These are phyloP conservation scores for Mycena epipterygia DNA, from an alignment of 768 basidiomycete species.

Conservation along the genomic window DNA sequence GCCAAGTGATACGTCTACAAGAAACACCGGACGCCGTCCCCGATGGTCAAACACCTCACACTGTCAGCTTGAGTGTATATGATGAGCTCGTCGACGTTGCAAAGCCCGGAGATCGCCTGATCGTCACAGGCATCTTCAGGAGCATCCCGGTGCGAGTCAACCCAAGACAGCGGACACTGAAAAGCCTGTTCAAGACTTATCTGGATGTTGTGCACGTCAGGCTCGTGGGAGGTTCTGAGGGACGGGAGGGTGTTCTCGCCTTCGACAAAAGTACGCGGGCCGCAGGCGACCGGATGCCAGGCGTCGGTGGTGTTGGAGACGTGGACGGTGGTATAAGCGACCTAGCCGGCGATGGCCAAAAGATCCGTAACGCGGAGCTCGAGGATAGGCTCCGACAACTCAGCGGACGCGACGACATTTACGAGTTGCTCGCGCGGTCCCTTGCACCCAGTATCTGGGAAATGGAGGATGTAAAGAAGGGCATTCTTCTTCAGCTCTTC, in stretches of 20 bases:
- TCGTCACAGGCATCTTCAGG: slow-evolving; percentile 94
- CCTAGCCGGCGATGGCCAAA: slow-evolving; percentile 56
- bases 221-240: slow-evolving; percentile 75
- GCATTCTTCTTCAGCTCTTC: slow-evolving; percentile 94
- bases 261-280: slow-evolving; percentile 86
- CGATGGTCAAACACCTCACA: slow-evolving; percentile 98
- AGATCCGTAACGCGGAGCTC: slow-evolving; percentile 74
- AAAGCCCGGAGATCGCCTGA: slow-evolving; percentile 94
- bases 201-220: slow-evolving; percentile 95
- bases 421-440: slow-evolving; percentile 86
- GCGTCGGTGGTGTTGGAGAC: slow-evolving; percentile 78
- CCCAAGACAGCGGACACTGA: slow-evolving; percentile 90
- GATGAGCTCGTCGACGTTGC: slow-evolving; percentile 97
- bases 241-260: slow-evolving; percentile 69
- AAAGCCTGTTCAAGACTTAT: slow-evolving; percentile 98
- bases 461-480: slow-evolving; percentile 99
- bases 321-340: slow-evolving; percentile 77
- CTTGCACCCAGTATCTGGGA: slow-evolving; percentile 97
- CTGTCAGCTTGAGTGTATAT: slow-evolving; percentile 96
- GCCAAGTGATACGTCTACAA: slow-evolving; percentile 95
- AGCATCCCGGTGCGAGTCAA: slow-evolving; percentile 97
- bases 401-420: slow-evolving; percentile 83
- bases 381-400: slow-evolving; percentile 84
- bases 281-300: slow-evolving; percentile 75
- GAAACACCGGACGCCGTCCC: slow-evolving; percentile 99